phyloP scores from a whole-genome alignment of 192 early-diverging fungal species.

The Rhizophlyctis rosea region DNA sequence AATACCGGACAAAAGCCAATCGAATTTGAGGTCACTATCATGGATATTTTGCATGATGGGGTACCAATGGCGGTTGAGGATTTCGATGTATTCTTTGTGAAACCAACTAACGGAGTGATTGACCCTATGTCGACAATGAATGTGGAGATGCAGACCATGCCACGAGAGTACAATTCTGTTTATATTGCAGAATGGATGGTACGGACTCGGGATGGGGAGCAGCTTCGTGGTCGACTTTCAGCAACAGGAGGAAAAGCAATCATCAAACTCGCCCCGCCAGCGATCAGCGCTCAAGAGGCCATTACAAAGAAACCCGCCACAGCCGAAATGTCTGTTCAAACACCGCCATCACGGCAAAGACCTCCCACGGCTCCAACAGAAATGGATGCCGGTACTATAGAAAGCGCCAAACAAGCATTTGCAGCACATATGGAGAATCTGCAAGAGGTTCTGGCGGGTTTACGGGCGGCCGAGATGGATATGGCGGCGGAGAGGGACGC shows the following conservation, averaged over 20 bases:
- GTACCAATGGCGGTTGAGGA: constrained; percentile 38
- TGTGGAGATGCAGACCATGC: constrained; percentile 41
- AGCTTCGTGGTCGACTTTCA: constrained; percentile 39
- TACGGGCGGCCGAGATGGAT: constrained; percentile 51
- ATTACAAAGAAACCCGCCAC: constrained; percentile 19
- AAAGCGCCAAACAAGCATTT: constrained; percentile 34
- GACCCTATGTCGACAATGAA: constrained; percentile 28
- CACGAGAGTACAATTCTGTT: constrained; percentile 46
- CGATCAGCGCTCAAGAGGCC: constrained; percentile 16
- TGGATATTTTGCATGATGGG: constrained; percentile 36
- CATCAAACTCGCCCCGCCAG: constrained; percentile 52
- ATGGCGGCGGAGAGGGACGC: constrained; percentile 10
- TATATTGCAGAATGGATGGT: constrained; percentile 46
- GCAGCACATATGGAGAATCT: constrained; percentile 49
- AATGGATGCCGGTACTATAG: constrained; percentile 22
- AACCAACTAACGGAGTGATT: constrained; percentile 48
- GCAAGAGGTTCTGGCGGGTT: constrained; percentile 49
- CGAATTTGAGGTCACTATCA: constrained; percentile 47
- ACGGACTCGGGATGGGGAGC: constrained; percentile 51
- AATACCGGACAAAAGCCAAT: constrained; percentile 55
- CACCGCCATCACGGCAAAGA: constrained; percentile 10
- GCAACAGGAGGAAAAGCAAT: constrained; percentile 59
- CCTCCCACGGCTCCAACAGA: constrained; percentile 8
- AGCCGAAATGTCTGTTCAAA: constrained; percentile 35
- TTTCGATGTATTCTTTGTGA: constrained; percentile 56